Evolutionary conservation across 2,329 filamentous ascomycete genomes (phyloP), one percentile per base, ranked within the genome.

Genomic region (Graphilbum ipis-grandicollis): DNA sequence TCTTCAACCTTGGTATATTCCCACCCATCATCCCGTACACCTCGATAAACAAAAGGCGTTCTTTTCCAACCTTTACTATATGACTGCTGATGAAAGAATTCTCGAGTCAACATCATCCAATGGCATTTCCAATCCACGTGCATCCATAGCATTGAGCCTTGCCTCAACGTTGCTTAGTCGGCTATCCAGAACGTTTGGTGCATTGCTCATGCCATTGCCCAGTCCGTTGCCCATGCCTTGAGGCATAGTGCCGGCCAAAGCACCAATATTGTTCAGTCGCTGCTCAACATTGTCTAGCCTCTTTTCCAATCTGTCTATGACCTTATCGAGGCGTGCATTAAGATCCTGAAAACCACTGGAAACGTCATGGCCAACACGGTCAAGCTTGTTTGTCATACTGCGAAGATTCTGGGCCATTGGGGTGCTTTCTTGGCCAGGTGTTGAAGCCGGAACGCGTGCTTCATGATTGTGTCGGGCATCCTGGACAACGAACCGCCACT

Each of bases 401-500:
- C 70, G 62, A 26, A 75, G 62, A 35, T 62, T 69, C 46, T 71
- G 70, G 2, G 66, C 65, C 40, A 72, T 56, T 1, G 69, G 68
- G 5, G 68, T 65, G 47, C 66, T 69, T 48, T 73, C 69, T 41
- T 70, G 65, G 19, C 68, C 67, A 2, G 67, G 62, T 2, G 62
- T 59, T 26, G 63, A 65, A 15, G 66, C 62, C 9, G 66, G 60
- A 35, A 70, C 55, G 41, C 70, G 66, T 23, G 70, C 65, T 46
- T 74, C 70, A 48, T 75, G 70, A 50, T 75, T 75, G 49, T 75
- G 70, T 13, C 68, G 59, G n/a, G 60, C 52, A 39, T 72, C 67
- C 41, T 74, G 70, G 10, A 75, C 63, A 8, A 65, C 66, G 43
- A 75, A 75, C n/a, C 70, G 66, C 70, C 70, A 75, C 52, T 73